These are phyloP conservation scores for Vitis cinerea DNA, from an alignment of 164 flowering plant species.

Conservation along the genomic window DNA sequence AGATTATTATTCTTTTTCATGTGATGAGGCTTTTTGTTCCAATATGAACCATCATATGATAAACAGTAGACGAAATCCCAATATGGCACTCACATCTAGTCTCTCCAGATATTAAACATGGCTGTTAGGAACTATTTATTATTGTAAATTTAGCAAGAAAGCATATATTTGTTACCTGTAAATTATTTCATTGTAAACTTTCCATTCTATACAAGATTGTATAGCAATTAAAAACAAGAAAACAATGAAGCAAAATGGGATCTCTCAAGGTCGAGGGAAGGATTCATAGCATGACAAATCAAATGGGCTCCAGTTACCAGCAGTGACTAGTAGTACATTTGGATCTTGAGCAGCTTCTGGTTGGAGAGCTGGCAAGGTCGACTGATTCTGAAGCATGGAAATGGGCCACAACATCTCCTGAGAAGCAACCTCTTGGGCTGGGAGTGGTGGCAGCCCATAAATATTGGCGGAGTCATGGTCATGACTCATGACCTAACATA, in stretches of 20 bases:
- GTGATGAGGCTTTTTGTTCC: too few species aligned
- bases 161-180: too few species aligned
- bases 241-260: background rate
- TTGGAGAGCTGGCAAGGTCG: conserved; percentile 4
- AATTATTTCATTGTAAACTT: too few species aligned
- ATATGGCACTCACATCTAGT: too few species aligned
- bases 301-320: conserved; percentile 27
- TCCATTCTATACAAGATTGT: conserved; percentile 9
- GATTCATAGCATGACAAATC: conserved; percentile 26
- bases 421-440: conserved; percentile 24
- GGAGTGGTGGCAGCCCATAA: conserved; percentile 42
- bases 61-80: too few species aligned
- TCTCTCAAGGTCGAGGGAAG: conserved; percentile 11
- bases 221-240: background rate
- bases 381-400: conserved; percentile 19
- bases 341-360: conserved; percentile 16
- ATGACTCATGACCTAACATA: background rate
- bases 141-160: too few species aligned
- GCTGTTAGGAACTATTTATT: too few species aligned
- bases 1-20: too few species aligned
- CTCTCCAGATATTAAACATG: too few species aligned
- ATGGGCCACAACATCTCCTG: conserved; percentile 16
- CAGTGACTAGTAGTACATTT: conserved; percentile 1
- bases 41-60: too few species aligned
- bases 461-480: background rate